A percentile compares a stretch with the other conserved stretches of the same genome.
These are phyloP conservation scores for Amyloporia xantha DNA, from an alignment of 768 basidiomycete genomes.

Conservation along the genomic window DNA sequence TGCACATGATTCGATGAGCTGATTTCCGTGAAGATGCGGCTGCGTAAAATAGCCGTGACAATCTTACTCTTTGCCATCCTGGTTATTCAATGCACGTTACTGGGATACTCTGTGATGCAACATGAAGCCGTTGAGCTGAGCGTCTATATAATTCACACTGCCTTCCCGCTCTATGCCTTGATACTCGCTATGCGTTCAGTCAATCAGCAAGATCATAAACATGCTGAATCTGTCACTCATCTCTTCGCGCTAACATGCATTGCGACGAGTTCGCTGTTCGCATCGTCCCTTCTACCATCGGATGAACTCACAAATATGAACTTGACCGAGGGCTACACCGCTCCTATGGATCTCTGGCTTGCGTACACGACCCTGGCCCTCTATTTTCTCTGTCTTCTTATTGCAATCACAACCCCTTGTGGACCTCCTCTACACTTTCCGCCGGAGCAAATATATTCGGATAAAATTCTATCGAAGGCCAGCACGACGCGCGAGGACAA, in stretches of 20 bases:
- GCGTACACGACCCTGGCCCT: constrained; percentile 50
- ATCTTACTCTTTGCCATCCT: constrained; percentile 40
- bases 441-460: constrained; percentile 64
- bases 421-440: constrained; percentile 77
- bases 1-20: too few species aligned
- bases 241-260: constrained; percentile 50
- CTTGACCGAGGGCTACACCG: constrained; percentile 17
- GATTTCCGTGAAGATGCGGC: constrained; percentile 44
- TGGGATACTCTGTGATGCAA: constrained; percentile 47
- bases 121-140: constrained; percentile 24
- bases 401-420: constrained; percentile 48
- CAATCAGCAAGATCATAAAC: constrained; percentile 32
- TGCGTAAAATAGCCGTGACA: constrained; percentile 48
- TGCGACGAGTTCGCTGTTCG: constrained; percentile 38
- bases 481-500: constrained; percentile 68
- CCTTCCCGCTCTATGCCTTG: constrained; percentile 56
- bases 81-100: constrained; percentile 42
- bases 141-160: constrained; percentile 38
- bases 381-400: constrained; percentile 38
- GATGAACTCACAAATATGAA: constrained; percentile 30
- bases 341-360: constrained; percentile 24
- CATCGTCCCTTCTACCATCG: constrained; percentile 54
- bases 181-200: constrained; percentile 47
- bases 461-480: constrained; percentile 52
- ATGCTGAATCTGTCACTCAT: constrained; percentile 43